Evolutionary conservation across 345 rosid genomes (phyloP).

Genomic region (Rhizophora apiculata): DNA sequence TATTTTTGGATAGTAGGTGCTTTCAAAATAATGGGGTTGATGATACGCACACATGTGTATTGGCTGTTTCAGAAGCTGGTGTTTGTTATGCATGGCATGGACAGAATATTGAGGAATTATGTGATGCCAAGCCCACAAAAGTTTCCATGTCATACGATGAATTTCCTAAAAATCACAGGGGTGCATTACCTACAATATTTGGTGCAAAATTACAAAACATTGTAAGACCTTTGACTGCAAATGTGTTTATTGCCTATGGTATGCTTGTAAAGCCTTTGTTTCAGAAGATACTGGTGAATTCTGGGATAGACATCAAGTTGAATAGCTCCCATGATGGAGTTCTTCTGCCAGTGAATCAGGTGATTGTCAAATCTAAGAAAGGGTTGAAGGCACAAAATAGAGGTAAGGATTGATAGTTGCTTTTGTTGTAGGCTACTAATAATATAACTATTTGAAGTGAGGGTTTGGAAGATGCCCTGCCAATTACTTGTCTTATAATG

Average conservation of each 20-base stretch:
- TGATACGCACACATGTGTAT: conserved; percentile 48
- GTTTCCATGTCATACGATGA: conserved; percentile 54
- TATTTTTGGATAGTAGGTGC: conserved; percentile 63
- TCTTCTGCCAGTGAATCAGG: conserved; percentile 60
- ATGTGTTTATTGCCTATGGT: conserved; percentile 72
- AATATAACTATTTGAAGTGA: too few species aligned
- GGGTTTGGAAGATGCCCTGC: too few species aligned
- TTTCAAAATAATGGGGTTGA: conserved; percentile 36
- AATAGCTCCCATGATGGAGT: conserved; percentile 66
- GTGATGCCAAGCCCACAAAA: conserved; percentile 62
- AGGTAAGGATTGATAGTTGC: conserved; percentile 42
- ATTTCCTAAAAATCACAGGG: conserved; percentile 37
- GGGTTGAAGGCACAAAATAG: conserved; percentile 38
- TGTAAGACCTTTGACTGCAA: conserved; percentile 48
- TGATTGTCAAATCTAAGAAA: conserved; percentile 50
- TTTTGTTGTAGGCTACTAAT: not conserved
- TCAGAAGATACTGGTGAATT: conserved; percentile 64
- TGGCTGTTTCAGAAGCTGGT: conserved; percentile 84
- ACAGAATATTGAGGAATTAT: conserved; percentile 55
- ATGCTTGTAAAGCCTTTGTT: conserved; percentile 76
- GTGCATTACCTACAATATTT: conserved; percentile 52
- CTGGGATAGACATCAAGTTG: conserved; percentile 58
- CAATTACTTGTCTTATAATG: conserved; percentile 32
- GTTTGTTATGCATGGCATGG: conserved; percentile 87
- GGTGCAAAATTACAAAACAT: conserved; percentile 79